phyloP scores from a whole-genome alignment of 495 filamentous ascomycete genomes.

The Jackrogersella multiformis region DNA sequence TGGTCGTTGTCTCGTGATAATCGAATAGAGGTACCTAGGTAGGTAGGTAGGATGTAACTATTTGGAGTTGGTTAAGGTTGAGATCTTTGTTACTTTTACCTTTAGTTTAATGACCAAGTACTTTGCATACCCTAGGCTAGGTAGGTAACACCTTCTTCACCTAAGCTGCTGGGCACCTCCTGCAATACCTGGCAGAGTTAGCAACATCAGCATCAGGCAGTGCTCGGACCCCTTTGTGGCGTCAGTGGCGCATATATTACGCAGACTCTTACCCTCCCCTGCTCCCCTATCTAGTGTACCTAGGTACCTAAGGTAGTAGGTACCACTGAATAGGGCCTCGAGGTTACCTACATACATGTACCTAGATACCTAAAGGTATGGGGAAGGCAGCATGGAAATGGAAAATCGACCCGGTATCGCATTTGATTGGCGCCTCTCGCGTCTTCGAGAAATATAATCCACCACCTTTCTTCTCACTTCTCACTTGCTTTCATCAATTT shows the following conservation, averaged over 20 bases:
- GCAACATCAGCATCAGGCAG: neutral
- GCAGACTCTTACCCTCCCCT: neutral
- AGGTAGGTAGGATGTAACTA: too few relatives aligned
- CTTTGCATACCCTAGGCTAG: too few relatives aligned
- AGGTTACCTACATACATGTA: too few relatives aligned
- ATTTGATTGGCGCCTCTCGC: conserved; percentile 44
- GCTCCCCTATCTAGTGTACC: neutral
- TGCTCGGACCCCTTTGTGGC: conserved; percentile 38
- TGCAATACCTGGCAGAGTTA: too few relatives aligned
- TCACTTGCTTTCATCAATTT: neutral
- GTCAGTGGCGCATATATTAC: conserved; percentile 28
- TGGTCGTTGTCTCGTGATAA: conserved; percentile 20
- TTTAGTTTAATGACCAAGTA: too few relatives aligned
- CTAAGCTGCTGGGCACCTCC: too few relatives aligned
- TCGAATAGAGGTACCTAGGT: conserved; percentile 6
- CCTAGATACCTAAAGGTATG: too few relatives aligned
- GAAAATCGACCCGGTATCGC: conserved; percentile 3
- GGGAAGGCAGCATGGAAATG: too few relatives aligned
- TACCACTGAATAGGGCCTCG: too few relatives aligned
- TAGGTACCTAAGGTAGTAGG: neutral
- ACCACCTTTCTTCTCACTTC: neutral
- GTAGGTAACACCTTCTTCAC: too few relatives aligned
- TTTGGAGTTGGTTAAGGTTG: conserved; percentile 10
- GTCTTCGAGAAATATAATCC: conserved; percentile 32
- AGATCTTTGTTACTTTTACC: too few relatives aligned